Conservation (phyloP, 2,329 filamentous ascomycete species). For the Alternaria sp. region DNA sequence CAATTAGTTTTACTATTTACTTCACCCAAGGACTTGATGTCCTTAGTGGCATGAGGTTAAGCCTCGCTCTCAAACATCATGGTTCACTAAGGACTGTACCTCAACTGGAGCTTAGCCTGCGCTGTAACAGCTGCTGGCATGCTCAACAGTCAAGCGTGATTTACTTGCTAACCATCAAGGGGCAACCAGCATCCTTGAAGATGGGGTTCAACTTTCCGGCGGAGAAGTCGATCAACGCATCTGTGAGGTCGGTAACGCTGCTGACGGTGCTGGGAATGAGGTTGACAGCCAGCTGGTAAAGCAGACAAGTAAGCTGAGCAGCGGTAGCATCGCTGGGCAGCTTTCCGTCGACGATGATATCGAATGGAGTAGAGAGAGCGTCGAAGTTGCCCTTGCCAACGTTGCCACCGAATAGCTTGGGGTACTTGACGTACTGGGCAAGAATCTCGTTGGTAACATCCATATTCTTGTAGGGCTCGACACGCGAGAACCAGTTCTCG, state of each 20-base stretch:
- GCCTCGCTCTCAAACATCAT: not conserved
- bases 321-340: conserved; percentile 34
- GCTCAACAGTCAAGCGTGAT: not conserved
- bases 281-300: conserved; percentile 53
- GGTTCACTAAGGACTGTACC: not conserved
- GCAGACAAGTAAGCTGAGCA: conserved; percentile 45
- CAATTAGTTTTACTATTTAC: not conserved
- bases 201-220: conserved; percentile 28
- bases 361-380: conserved; percentile 43
- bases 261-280: conserved; percentile 42
- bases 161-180: not conserved
- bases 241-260: conserved; percentile 15
- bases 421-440: conserved; percentile 50
- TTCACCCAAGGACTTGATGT: not conserved
- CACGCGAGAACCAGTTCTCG: conserved; percentile 49
- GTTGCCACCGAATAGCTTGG: conserved; percentile 54
- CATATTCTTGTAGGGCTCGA: conserved; percentile 41
- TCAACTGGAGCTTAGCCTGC: not conserved
- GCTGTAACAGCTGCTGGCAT: not conserved
- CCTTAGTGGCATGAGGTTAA: not conserved
- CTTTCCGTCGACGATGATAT: conserved; percentile 49
- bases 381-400: conserved; percentile 49
- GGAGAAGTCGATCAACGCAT: conserved; percentile 19
- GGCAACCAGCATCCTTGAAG: conserved; percentile 52
- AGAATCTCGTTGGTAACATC: conserved; percentile 51